A percentile compares a stretch with the other conserved stretches of the same genome.
phyloP scores from a whole-genome alignment of 768 basidiomycete species.

The Tephrocybe sp. region DNA sequence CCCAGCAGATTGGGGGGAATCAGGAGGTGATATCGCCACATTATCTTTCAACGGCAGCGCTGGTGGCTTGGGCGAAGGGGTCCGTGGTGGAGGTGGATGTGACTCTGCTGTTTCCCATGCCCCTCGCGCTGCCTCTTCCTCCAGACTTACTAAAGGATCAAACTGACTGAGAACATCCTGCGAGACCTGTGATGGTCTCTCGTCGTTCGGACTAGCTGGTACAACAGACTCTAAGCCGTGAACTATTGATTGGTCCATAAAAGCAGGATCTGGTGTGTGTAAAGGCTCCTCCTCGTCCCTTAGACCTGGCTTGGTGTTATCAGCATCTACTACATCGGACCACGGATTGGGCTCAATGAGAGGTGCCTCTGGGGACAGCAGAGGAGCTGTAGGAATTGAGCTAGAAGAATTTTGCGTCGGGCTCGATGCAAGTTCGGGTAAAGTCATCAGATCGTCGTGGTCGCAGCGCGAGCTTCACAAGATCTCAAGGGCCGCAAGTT shows the following conservation, averaged over 20 bases:
- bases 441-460: slow-evolving; percentile 14
- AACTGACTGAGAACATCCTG: slow-evolving; percentile 59
- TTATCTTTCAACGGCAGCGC: slow-evolving; percentile 36
- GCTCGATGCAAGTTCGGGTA: neutral
- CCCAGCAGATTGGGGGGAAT: slow-evolving; percentile 26
- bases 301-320: slow-evolving; percentile 15
- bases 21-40: slow-evolving; percentile 24
- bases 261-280: slow-evolving; percentile 42
- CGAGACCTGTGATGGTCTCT: slow-evolving; percentile 25
- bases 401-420: neutral
- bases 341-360: slow-evolving; percentile 40
- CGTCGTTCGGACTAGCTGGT: slow-evolving; percentile 16
- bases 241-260: slow-evolving; percentile 40
- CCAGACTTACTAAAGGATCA: slow-evolving; percentile 61
- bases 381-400: neutral
- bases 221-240: slow-evolving; percentile 32
- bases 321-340: slow-evolving; percentile 28
- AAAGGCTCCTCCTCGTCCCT: slow-evolving; percentile 23
- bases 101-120: slow-evolving; percentile 66
- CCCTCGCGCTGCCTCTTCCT: slow-evolving; percentile 58
- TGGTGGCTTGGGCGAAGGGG: slow-evolving; percentile 36
- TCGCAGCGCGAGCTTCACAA: slow-evolving; percentile 10
- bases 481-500: neutral
- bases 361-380: slow-evolving; percentile 6
- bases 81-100: slow-evolving; percentile 54